A percentile compares a stretch with the other conserved stretches of the same genome.
These are phyloP conservation scores for Luvunga scandens DNA, from an alignment of 345 rosid species.

Conservation along the genomic window DNA sequence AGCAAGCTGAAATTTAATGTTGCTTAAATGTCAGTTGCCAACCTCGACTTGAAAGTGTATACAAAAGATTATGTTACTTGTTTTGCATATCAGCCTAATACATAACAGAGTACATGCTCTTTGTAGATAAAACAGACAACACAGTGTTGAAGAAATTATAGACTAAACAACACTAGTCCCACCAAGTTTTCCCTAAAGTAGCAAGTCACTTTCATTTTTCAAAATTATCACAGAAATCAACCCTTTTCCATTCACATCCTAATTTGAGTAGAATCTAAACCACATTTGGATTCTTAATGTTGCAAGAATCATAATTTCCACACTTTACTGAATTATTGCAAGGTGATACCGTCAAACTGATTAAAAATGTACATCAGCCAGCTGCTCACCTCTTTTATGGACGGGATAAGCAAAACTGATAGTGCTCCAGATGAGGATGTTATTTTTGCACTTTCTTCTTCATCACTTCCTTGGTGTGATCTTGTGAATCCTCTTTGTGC, in stretches of 20 bases:
- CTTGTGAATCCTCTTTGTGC: constrained; percentile 52
- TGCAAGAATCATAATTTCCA: neutral
- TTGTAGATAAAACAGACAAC: neutral
- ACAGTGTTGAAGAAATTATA: neutral
- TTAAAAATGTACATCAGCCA: neutral
- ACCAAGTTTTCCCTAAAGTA: too few species aligned
- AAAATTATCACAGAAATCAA: neutral
- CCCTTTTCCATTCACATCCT: neutral
- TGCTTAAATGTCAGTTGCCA: neutral
- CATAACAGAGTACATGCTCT: neutral
- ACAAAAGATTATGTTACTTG: neutral
- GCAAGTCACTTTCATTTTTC: neutral
- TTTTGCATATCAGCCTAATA: neutral
- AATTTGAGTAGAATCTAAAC: neutral
- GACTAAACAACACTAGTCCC: neutral
- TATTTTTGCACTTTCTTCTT: constrained; percentile 68
- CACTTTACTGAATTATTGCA: neutral
- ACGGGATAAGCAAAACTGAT: constrained; percentile 77
- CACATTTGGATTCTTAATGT: neutral
- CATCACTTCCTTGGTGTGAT: constrained; percentile 53
- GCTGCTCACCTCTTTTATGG: constrained; percentile 76
- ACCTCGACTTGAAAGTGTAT: neutral
- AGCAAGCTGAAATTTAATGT: neutral
- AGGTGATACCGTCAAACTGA: constrained; percentile 5
- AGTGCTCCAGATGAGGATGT: constrained; percentile 60